Evolutionary conservation across 2,329 filamentous ascomycete genomes (phyloP).

Genomic region (Fusarium sp.): DNA sequence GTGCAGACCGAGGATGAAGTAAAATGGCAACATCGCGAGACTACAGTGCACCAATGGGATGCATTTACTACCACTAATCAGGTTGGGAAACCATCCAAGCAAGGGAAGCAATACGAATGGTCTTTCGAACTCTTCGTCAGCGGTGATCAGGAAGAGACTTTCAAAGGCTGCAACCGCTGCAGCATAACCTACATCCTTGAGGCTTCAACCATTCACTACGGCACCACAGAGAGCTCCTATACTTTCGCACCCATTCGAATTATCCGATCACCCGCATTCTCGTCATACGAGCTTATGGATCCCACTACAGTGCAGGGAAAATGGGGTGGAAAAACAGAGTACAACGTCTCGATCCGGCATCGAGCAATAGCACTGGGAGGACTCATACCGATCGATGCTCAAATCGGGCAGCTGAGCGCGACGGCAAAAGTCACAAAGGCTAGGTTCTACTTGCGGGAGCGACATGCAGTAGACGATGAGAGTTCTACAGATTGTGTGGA

Average conservation of each 20-base stretch:
- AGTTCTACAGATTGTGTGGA: accelerated
- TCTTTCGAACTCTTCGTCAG: not conserved
- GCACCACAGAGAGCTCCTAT: not conserved
- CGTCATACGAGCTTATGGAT: constrained; percentile 25
- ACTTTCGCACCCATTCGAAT: constrained; percentile 1
- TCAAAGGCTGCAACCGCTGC: constrained; percentile 13
- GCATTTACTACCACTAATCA: not conserved
- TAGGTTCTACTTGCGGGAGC: not conserved
- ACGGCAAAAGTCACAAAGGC: not conserved
- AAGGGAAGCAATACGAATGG: not conserved
- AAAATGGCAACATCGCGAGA: constrained; percentile 7
- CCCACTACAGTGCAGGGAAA: constrained; percentile 1
- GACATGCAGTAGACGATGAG: not conserved
- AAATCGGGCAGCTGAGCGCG: not conserved
- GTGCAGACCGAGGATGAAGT: not conserved
- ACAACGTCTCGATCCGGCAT: constrained; percentile 8
- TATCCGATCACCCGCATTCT: constrained; percentile 1
- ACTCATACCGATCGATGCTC: constrained; percentile 3
- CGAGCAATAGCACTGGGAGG: constrained; percentile 6
- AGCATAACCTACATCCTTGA: constrained; percentile 7
- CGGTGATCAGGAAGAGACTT: constrained; percentile 6
- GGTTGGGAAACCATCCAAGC: accelerated
- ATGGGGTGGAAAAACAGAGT: constrained; percentile 5
- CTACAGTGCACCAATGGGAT: not conserved
- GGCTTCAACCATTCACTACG: not conserved